These are phyloP conservation scores for Calocybe gangraenosa DNA, from an alignment of 768 basidiomycete genomes.

Conservation along the genomic window DNA sequence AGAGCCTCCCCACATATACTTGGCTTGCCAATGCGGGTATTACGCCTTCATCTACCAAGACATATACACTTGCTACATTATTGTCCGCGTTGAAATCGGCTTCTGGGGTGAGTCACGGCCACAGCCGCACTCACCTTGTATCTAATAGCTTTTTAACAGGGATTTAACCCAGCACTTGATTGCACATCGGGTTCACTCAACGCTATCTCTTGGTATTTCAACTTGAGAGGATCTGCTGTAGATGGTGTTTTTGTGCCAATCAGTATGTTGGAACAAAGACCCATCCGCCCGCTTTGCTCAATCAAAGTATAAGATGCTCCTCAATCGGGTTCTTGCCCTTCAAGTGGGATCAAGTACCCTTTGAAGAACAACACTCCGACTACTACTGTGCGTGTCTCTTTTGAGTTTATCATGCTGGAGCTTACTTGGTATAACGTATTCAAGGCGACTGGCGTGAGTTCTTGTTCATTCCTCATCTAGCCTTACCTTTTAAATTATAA, in stretches of 20 bases:
- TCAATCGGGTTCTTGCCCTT: slow-evolving; percentile 43
- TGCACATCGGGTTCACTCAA: slow-evolving; percentile 27
- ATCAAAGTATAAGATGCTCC: slow-evolving; percentile 41
- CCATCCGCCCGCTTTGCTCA: neutral
- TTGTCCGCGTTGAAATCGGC: slow-evolving; percentile 50
- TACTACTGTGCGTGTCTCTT: slow-evolving; percentile 23
- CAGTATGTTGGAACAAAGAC: slow-evolving; percentile 29
- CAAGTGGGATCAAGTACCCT: slow-evolving; percentile 56
- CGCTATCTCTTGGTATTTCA: slow-evolving; percentile 58
- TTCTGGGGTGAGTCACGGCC: slow-evolving; percentile 37
- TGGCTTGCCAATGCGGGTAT: slow-evolving; percentile 74
- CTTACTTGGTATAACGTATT: neutral
- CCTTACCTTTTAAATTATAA: neutral
- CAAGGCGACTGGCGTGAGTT: slow-evolving; percentile 15
- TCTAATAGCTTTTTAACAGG: slow-evolving; percentile 24
- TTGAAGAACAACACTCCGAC: slow-evolving; percentile 42
- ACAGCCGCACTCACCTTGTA: neutral
- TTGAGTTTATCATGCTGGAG: neutral
- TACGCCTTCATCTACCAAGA: slow-evolving; percentile 54
- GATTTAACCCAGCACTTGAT: slow-evolving; percentile 36
- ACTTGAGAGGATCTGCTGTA: slow-evolving; percentile 60
- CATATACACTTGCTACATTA: slow-evolving; percentile 53
- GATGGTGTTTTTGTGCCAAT: slow-evolving; percentile 64
- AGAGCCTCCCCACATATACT: slow-evolving; percentile 62
- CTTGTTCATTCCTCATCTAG: neutral